These are phyloP conservation scores for Cryptosporidium sp. DNA, from an alignment of 169 alveolate genomes.

Conservation along the genomic window DNA sequence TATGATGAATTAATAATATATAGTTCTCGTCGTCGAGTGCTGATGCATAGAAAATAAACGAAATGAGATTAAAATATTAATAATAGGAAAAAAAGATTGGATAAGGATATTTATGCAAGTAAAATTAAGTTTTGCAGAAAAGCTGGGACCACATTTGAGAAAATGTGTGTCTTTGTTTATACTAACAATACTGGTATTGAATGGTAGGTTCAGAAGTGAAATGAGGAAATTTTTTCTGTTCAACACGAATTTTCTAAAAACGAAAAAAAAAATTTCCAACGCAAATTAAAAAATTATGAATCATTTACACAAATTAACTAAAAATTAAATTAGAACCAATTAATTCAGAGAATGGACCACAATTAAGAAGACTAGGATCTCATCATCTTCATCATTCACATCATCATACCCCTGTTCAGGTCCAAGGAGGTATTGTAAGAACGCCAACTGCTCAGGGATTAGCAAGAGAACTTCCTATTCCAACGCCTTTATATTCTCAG, in stretches of 20 bases:
- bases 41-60: constrained; percentile 20
- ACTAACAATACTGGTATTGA: not conserved
- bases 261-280: not conserved
- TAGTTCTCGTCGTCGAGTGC: constrained; percentile 13
- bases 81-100: constrained; percentile 1
- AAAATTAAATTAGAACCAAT: not conserved
- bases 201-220: constrained; percentile 6
- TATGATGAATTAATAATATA: constrained; percentile 17
- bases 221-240: not conserved
- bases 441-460: constrained; percentile 59
- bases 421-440: constrained; percentile 37
- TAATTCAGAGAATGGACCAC: constrained; percentile 23
- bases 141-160: constrained; percentile 11
- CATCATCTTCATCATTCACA: constrained; percentile 16
- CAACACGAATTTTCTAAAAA: not conserved
- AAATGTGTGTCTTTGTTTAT: constrained; percentile 19
- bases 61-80: constrained; percentile 4
- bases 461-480: constrained; percentile 61
- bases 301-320: not conserved
- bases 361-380: constrained; percentile 50
- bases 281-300: not conserved
- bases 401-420: constrained; percentile 7
- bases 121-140: not conserved
- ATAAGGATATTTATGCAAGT: not conserved
- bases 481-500: constrained; percentile 62